phyloP scores from a whole-genome alignment of 192 early-diverging fungal species.

The Rhizophagus clarus region DNA sequence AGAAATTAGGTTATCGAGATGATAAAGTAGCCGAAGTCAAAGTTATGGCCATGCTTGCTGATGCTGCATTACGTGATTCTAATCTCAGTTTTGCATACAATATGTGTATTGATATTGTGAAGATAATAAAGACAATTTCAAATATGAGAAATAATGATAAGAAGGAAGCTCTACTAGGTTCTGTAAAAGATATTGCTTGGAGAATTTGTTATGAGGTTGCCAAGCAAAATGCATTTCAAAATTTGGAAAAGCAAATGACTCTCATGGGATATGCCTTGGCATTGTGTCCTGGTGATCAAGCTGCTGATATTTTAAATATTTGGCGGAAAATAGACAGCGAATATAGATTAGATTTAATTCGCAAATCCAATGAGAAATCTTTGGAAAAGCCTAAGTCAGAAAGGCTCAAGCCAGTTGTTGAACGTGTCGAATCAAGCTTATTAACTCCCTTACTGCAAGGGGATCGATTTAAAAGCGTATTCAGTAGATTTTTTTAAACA shows the following conservation, averaged over 20 bases:
- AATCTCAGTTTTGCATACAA: slow-evolving; percentile 55
- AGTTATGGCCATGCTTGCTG: slow-evolving; percentile 63
- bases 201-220: slow-evolving; percentile 46
- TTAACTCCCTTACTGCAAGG: slow-evolving; percentile 37
- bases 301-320: slow-evolving; percentile 42
- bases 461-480: slow-evolving; percentile 43
- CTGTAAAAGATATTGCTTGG: slow-evolving; percentile 34
- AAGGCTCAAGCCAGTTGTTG: slow-evolving; percentile 25
- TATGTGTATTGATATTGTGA: slow-evolving; percentile 64
- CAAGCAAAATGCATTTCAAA: slow-evolving; percentile 44
- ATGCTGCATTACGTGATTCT: slow-evolving; percentile 58
- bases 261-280: slow-evolving; percentile 57
- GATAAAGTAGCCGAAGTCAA: slow-evolving; percentile 55
- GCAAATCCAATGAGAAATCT: neutral
- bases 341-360: neutral
- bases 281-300: slow-evolving; percentile 52
- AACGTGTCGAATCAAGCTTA: slow-evolving; percentile 29
- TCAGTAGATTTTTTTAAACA: slow-evolving; percentile 41
- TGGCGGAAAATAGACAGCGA: slow-evolving; percentile 48
- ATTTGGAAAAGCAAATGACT: slow-evolving; percentile 52
- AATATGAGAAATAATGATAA: neutral
- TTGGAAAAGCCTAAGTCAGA: slow-evolving; percentile 1
- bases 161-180: neutral
- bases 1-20: slow-evolving; percentile 50
- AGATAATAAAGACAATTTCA: slow-evolving; percentile 38